Evolutionary conservation across 2,329 filamentous ascomycete species (phyloP).

Genomic region (Periconia sp.): DNA sequence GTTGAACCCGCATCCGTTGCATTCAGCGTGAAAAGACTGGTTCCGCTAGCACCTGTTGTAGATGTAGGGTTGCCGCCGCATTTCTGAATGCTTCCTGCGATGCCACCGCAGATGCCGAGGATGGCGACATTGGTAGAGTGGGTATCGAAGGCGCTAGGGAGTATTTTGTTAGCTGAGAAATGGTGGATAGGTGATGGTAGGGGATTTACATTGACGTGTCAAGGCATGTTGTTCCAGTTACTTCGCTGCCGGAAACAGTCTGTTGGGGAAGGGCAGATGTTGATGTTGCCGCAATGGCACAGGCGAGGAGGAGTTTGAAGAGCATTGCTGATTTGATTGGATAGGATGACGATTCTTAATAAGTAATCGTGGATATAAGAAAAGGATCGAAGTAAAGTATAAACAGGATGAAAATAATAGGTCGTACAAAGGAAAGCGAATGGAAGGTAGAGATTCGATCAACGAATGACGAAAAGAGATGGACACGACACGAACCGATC

Average conservation of each 20-base stretch:
- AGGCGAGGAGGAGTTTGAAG: conserved; percentile 10
- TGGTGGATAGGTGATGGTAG: conserved; percentile 22
- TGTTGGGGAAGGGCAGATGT: conserved; percentile 16
- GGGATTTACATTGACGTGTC: conserved; percentile 31
- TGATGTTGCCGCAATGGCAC: conserved; percentile 1
- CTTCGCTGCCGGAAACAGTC: conserved; percentile 28
- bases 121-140: conserved; percentile 48
- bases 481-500: background rate
- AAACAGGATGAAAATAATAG: background rate
- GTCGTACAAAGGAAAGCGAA: background rate
- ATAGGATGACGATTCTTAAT: background rate
- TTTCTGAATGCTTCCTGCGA: conserved; percentile 53
- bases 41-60: conserved; percentile 56
- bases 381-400: too few species aligned
- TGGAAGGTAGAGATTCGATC: conserved; percentile 12
- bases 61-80: conserved; percentile 54
- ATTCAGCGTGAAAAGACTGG: conserved; percentile 56
- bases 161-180: background rate
- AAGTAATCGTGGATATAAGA: background rate
- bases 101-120: conserved; percentile 58
- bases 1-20: conserved; percentile 52
- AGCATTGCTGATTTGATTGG: conserved; percentile 10
- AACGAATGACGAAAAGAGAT: conserved; percentile 13
- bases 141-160: conserved; percentile 19
- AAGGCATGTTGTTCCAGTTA: conserved; percentile 41